Conservation (phyloP, 192 early-diverging fungal genomes). For the Umbelopsis ramanniana region DNA sequence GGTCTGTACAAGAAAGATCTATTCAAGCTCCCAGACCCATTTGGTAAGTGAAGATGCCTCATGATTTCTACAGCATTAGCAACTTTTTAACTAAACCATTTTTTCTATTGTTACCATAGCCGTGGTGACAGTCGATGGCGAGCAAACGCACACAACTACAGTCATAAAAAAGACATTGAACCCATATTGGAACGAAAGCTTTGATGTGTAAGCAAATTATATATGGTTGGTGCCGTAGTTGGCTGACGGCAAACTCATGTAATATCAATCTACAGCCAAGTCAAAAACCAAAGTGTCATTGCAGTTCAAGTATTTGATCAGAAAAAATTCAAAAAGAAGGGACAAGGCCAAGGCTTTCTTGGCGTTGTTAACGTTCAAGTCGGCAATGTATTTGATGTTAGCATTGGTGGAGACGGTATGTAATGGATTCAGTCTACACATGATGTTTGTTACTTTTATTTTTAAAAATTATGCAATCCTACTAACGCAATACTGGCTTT, state of each 20-base stretch:
- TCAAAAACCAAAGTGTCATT: constrained; percentile 76
- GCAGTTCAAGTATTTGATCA: constrained; percentile 98
- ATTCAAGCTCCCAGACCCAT: constrained; percentile 91
- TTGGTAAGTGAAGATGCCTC: constrained; percentile 23
- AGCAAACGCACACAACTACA: constrained; percentile 92
- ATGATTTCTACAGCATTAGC: constrained; percentile 84
- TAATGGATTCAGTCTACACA: constrained; percentile 10
- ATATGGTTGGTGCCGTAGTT: too few relatives aligned
- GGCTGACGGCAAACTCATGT: background rate
- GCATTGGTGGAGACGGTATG: constrained; percentile 61
- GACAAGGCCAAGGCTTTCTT: constrained; percentile 87
- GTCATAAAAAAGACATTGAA: constrained; percentile 88
- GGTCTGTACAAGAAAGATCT: constrained; percentile 89
- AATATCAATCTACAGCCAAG: constrained; percentile 49
- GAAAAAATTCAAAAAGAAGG: constrained; percentile 92
- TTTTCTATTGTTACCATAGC: constrained; percentile 71
- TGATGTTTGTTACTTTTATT: background rate
- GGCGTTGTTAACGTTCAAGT: constrained; percentile 90
- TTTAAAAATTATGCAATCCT: background rate
- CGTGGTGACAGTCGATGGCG: constrained; percentile 92
- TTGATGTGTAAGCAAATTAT: constrained; percentile 25
- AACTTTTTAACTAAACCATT: constrained; percentile 88
- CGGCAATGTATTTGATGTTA: constrained; percentile 80
- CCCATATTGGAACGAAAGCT: constrained; percentile 95
- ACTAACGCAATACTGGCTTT: background rate